Base-by-base conservation (phyloP, 1,139 yeast genomes). In the Nakaseomyces kungkrabaensis region DNA sequence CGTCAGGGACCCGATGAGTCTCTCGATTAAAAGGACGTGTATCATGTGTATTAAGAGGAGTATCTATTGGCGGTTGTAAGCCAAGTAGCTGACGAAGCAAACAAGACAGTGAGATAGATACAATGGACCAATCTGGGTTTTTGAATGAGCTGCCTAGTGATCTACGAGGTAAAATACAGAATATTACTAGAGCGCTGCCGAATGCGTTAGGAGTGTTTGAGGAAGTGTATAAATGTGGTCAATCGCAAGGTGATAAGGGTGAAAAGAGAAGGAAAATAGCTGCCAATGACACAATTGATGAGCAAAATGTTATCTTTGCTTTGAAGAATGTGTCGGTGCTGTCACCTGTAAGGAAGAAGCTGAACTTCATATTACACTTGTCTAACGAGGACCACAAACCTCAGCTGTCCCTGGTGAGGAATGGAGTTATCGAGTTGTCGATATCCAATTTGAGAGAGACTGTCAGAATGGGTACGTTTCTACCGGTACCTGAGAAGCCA, bases 311-410 rank as follows among this genome's bases (percentile, higher is more conserved):
- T 1, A 71, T 76, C 27, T 68, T 76, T 47, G 74, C 73, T 52
- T 57, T 77, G 10, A 70, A 71, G 24, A 78, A 75, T 13, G 65
- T 76, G 1, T 75, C 81, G 1, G 70, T 76, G 37, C 73, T 75
- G 48, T 74, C 80, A 0, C 81, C 81, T 6, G 51, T 77, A 32
- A 68, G 81, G 52, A 76, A 75, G 62, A 76, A 74, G 57, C 52
- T 76, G 47, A 56, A 61, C 44, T 51, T 65, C 32, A 51, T 58
- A 3, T 59, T 72, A 4, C 59, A 66, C 46, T 46, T 65, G 13
- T 65, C 68, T 4, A 55, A 61, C 31, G 45, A 50, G 3, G 59
- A 62, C 4, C 62, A 61, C 34, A 61, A 59, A 36, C 75, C 74
- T 9, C 64, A 69, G 32, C 50, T 76, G 26, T 73, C 78, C 1